phyloP scores from a whole-genome alignment of 2,329 filamentous ascomycete genomes.

The Camillea tinctor region DNA sequence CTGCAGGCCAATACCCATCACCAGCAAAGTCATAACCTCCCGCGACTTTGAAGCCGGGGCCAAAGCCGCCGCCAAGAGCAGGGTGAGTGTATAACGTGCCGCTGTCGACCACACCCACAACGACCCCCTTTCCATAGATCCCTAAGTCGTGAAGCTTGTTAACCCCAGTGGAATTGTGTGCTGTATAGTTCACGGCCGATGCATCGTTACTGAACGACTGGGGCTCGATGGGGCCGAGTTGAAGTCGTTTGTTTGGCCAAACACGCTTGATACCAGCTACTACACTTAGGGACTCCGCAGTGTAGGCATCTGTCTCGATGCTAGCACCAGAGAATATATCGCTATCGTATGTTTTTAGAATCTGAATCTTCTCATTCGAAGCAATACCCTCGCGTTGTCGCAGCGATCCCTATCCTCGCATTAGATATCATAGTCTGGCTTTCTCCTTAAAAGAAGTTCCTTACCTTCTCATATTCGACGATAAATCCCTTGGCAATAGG shows the following conservation, averaged over 20 bases:
- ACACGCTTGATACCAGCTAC: conserved; percentile 26
- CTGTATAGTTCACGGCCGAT: conserved; percentile 13
- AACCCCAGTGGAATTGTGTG: conserved; percentile 20
- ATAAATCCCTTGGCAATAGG: conserved; percentile 23
- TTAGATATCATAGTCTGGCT: neutral
- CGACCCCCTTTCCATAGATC: conserved; percentile 17
- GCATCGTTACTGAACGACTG: conserved; percentile 3
- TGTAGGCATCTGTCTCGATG: conserved; percentile 25
- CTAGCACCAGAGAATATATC: conserved; percentile 30
- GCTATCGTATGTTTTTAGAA: conserved; percentile 25
- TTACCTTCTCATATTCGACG: conserved; percentile 21
- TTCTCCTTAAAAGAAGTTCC: conserved; percentile 2
- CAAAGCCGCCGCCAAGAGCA: conserved; percentile 19
- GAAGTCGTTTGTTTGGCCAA: conserved; percentile 20
- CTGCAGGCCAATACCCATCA: conserved; percentile 13
- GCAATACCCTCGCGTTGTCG: conserved; percentile 6
- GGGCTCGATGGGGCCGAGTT: conserved; percentile 8
- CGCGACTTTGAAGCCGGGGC: conserved; percentile 17
- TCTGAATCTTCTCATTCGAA: neutral
- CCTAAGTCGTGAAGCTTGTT: conserved; percentile 17
- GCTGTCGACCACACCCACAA: conserved; percentile 19
- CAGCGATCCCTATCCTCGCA: conserved; percentile 5
- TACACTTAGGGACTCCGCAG: conserved; percentile 33
- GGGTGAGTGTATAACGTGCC: conserved; percentile 17
- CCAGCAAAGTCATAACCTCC: conserved; percentile 20